Percentiles rank a stretch among this genome's conserved stretches.
phyloP scores from a whole-genome alignment of 805 yeast species.

The Vanderwaltozyma polyspora region DNA sequence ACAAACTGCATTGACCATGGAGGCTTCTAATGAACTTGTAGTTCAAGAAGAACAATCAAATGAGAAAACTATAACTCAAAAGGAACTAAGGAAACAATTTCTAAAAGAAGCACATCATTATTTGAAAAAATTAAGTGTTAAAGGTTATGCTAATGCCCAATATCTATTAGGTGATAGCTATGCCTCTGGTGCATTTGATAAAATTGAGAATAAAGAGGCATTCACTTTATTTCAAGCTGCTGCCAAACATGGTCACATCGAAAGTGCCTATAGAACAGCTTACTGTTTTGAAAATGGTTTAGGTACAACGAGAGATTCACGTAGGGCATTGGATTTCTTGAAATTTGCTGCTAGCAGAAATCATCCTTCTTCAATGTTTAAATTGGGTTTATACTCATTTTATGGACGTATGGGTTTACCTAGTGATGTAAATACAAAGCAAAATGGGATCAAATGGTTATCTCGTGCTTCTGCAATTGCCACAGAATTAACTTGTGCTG shows the following conservation, averaged over 20 bases:
- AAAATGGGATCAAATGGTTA: conserved; percentile 87
- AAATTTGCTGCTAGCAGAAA: conserved; percentile 81
- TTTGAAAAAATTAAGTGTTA: conserved; percentile 59
- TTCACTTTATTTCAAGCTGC: conserved; percentile 72
- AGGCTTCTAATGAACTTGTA: conserved; percentile 10
- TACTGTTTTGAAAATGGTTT: conserved; percentile 88
- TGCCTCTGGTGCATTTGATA: conserved; percentile 74
- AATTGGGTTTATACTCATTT: conserved; percentile 78
- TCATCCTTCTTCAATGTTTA: conserved; percentile 96
- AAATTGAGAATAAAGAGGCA: conserved; percentile 67
- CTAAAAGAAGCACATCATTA: conserved; percentile 68
- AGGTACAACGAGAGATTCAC: conserved; percentile 81
- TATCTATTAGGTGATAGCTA: conserved; percentile 85
- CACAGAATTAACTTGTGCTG: conserved; percentile 77
- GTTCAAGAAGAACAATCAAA: neutral
- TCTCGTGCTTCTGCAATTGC: conserved; percentile 79
- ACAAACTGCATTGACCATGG: conserved; percentile 67
- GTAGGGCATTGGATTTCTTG: conserved; percentile 72
- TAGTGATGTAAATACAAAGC: conserved; percentile 55
- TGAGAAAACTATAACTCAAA: conserved; percentile 8
- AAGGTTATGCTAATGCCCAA: conserved; percentile 83
- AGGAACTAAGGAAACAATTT: conserved; percentile 38
- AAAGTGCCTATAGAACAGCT: conserved; percentile 84
- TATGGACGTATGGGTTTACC: conserved; percentile 76
- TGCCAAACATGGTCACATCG: conserved; percentile 88